Percentiles rank a stretch among this genome's conserved stretches.
Evolutionary conservation across 2,329 filamentous ascomycete genomes (phyloP).

Genomic region (Neurospora sp.): DNA sequence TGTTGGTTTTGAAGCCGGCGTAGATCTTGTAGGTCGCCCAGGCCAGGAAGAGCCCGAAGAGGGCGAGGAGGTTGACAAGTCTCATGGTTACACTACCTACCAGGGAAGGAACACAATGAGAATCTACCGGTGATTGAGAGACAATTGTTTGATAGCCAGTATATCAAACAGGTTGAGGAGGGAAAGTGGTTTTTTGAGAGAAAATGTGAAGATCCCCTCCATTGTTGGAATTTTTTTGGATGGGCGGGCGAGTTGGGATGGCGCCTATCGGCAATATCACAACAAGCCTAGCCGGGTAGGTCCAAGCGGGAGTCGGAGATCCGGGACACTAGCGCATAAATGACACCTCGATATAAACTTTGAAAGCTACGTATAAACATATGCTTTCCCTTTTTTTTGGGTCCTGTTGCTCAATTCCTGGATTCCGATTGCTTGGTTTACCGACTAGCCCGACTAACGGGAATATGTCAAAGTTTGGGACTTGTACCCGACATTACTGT

Average conservation of each 20-base stretch:
- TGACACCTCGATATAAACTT: background rate
- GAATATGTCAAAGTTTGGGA: background rate
- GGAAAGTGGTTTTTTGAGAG: background rate
- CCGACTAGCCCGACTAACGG: background rate
- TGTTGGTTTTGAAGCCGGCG: constrained; percentile 32
- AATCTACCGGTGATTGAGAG: background rate
- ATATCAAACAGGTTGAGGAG: background rate
- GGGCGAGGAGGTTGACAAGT: constrained; percentile 17
- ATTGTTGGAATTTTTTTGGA: background rate
- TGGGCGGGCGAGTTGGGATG: background rate
- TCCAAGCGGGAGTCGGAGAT: background rate
- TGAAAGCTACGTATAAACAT: background rate
- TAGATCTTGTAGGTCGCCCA: constrained; percentile 25
- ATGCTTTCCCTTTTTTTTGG: background rate
- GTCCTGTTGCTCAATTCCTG: background rate
- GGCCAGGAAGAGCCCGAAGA: constrained; percentile 22
- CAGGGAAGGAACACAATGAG: background rate
- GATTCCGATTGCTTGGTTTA: background rate
- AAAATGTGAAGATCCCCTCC: background rate
- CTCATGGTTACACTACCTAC: background rate
- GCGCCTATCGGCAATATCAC: background rate
- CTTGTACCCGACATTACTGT: background rate
- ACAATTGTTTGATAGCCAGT: background rate
- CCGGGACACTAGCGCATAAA: background rate
- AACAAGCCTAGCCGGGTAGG: background rate